A percentile compares a stretch with the other conserved stretches of the same genome.
phyloP scores from a whole-genome alignment of 129 eudicot species.

The Pseudognaphalium luteoalbum region DNA sequence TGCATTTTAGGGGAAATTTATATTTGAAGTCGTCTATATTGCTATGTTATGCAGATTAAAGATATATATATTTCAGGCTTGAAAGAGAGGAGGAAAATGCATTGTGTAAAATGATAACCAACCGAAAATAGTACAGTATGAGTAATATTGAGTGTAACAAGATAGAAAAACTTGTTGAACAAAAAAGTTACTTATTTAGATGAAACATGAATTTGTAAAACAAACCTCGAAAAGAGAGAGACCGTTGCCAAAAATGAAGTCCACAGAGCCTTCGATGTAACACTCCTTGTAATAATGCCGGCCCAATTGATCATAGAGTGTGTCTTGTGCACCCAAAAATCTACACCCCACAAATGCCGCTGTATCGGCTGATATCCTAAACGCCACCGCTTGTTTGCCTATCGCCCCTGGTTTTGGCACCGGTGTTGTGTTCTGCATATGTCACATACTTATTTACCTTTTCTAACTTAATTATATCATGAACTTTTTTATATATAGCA shows the following conservation, averaged over 20 bases:
- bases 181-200: neutral
- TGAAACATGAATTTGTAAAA: neutral
- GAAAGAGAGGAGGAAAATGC: neutral
- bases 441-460: neutral
- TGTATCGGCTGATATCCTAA: conserved; percentile 85
- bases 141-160: too few species aligned
- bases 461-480: neutral
- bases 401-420: conserved; percentile 73
- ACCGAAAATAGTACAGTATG: neutral
- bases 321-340: conserved; percentile 93
- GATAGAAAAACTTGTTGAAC: too few species aligned
- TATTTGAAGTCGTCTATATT: neutral
- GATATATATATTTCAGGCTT: neutral
- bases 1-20: too few species aligned
- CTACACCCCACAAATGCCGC: conserved; percentile 77
- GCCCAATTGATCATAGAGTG: conserved; percentile 84
- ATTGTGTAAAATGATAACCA: too few species aligned
- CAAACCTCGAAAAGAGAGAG: conserved; percentile 87
- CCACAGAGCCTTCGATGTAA: conserved; percentile 92
- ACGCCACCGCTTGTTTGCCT: conserved; percentile 88
- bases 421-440: conserved; percentile 84
- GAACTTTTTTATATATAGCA: too few species aligned
- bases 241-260: conserved; percentile 93
- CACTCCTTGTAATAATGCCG: conserved; percentile 95
- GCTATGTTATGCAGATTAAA: neutral